Percentiles rank a stretch among this genome's conserved stretches.
Conservation (phyloP, 2,329 filamentous ascomycete species). For the Cryphonectria naterciae region DNA sequence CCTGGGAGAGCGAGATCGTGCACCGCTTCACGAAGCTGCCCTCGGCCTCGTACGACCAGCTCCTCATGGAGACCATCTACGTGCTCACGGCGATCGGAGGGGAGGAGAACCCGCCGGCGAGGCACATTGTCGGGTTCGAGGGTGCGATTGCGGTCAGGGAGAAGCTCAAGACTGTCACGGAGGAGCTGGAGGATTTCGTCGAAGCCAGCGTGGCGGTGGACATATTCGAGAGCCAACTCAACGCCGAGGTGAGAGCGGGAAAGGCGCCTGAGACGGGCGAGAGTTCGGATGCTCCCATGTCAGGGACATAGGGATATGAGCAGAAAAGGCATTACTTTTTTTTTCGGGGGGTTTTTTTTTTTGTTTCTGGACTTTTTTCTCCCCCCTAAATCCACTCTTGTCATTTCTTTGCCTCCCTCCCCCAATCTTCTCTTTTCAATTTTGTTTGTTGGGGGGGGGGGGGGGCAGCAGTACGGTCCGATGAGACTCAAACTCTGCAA, state of each 20-base stretch:
- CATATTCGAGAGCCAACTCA: slow-evolving; percentile 64
- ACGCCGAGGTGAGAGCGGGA: slow-evolving; percentile 53
- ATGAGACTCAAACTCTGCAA: not conserved
- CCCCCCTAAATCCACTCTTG: not conserved
- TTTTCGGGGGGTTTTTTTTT: not conserved
- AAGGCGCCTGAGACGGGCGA: slow-evolving; percentile 32
- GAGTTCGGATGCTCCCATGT: slow-evolving; percentile 19
- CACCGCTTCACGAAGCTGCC: slow-evolving; percentile 77
- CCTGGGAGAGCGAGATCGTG: slow-evolving; percentile 50
- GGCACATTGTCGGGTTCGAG: slow-evolving; percentile 92
- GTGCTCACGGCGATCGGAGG: slow-evolving; percentile 90
- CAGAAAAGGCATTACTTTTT: not conserved
- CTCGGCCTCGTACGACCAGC: slow-evolving; percentile 66
- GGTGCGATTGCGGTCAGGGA: slow-evolving; percentile 88
- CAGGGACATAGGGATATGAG: not conserved
- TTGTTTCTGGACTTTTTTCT: too few relatives aligned
- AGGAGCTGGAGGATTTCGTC: slow-evolving; percentile 95
- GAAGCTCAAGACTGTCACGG: slow-evolving; percentile 93
- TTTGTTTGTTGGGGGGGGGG: not conserved
- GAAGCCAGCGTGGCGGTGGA: slow-evolving; percentile 87
- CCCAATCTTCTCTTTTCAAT: not conserved
- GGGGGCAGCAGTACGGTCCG: not conserved
- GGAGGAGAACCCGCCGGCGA: slow-evolving; percentile 90
- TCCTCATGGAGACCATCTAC: slow-evolving; percentile 88
- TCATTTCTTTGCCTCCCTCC: not conserved